Conservation (phyloP, 495 filamentous ascomycete genomes). For the Polyplosphaeria fusca region DNA sequence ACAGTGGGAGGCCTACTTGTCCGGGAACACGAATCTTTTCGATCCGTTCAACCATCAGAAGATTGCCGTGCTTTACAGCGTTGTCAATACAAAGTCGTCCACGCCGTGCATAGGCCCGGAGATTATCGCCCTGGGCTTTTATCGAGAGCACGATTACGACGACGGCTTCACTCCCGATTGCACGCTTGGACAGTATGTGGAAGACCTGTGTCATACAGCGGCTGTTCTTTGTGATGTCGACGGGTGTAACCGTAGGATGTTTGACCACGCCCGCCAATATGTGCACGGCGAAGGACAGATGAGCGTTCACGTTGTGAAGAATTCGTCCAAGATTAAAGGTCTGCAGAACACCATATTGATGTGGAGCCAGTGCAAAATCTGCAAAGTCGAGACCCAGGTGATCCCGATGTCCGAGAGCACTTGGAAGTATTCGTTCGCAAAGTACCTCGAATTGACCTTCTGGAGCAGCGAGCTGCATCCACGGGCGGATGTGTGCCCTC, state of each 20-base stretch:
- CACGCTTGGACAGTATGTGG: slow-evolving; percentile 92
- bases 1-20: slow-evolving; percentile 90
- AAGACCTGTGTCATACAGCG: slow-evolving; percentile 77
- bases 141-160: slow-evolving; percentile 77
- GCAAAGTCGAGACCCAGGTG: slow-evolving; percentile 81
- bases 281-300: slow-evolving; percentile 94
- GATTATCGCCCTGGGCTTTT: slow-evolving; percentile 81
- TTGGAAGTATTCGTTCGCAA: slow-evolving; percentile 98
- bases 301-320: slow-evolving; percentile 79
- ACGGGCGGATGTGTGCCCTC: slow-evolving; percentile 78
- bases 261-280: slow-evolving; percentile 93
- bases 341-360: slow-evolving; percentile 81
- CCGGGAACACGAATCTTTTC: slow-evolving; percentile 79
- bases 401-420: slow-evolving; percentile 92
- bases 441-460: slow-evolving; percentile 94
- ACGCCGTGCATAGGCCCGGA: slow-evolving; percentile 90
- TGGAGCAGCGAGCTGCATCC: slow-evolving; percentile 84
- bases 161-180: slow-evolving; percentile 76
- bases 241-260: slow-evolving; percentile 84
- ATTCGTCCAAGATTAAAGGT: slow-evolving; percentile 65
- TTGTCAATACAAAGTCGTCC: slow-evolving; percentile 85
- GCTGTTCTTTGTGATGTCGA: slow-evolving; percentile 73
- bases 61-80: slow-evolving; percentile 89
- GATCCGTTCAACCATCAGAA: slow-evolving; percentile 93
- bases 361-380: slow-evolving; percentile 96